phyloP scores from a whole-genome alignment of 768 basidiomycete genomes.

The Serpula lacrymans region DNA sequence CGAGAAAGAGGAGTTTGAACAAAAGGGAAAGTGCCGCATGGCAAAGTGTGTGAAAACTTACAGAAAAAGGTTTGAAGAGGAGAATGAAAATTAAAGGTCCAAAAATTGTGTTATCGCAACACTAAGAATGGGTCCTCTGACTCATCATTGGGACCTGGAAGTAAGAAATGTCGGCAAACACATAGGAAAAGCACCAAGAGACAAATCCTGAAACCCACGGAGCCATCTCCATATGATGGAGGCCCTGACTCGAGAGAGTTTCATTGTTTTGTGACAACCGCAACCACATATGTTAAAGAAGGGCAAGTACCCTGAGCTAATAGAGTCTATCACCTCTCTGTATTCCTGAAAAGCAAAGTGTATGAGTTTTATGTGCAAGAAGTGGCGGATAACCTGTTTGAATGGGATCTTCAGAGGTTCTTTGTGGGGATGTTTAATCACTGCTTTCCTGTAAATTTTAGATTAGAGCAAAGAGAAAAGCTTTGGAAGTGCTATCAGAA shows the following conservation, averaged over 20 bases:
- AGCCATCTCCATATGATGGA: constrained; percentile 25
- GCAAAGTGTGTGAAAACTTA: too few relatives aligned
- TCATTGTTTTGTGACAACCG: constrained; percentile 24
- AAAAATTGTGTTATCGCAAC: too few relatives aligned
- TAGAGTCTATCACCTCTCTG: constrained; percentile 18
- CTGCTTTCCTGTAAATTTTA: constrained; percentile 30
- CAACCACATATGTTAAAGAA: constrained; percentile 18
- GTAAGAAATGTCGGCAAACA: too few relatives aligned
- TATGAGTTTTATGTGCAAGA: constrained; percentile 31
- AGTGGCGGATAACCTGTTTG: constrained; percentile 18
- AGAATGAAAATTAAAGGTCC: too few relatives aligned
- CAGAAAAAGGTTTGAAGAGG: too few relatives aligned
- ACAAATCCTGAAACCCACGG: constrained; percentile 22
- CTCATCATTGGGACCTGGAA: too few relatives aligned
- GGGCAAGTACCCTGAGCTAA: constrained; percentile 9
- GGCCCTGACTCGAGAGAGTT: constrained; percentile 15
- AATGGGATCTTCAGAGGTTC: constrained; percentile 27
- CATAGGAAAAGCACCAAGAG: too few relatives aligned
- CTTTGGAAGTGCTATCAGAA: constrained; percentile 21
- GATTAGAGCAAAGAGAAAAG: constrained; percentile 20
- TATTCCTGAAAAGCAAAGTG: constrained; percentile 29
- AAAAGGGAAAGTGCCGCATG: too few relatives aligned
- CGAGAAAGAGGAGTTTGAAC: too few relatives aligned
- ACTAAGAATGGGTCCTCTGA: too few relatives aligned
- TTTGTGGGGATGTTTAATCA: constrained; percentile 34